phyloP scores from a whole-genome alignment of 23 red algal genomes.

The Gracilariopsis chorda region DNA sequence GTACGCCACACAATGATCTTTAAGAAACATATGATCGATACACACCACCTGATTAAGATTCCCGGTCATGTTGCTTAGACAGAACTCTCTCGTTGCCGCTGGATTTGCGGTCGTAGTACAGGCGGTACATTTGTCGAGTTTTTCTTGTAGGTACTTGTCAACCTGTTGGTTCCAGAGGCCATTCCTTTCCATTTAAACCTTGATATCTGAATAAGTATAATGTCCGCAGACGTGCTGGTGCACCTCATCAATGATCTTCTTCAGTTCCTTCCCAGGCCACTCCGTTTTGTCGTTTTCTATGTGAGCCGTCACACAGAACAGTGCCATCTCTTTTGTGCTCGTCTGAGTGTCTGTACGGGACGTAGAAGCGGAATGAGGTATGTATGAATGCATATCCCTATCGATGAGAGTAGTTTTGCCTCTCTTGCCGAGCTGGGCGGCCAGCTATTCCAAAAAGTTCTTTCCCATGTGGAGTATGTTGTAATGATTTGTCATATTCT shows the following conservation, averaged over 20 bases:
- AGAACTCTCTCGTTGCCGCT: neutral
- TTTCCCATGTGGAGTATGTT: no score
- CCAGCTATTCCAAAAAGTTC: no score
- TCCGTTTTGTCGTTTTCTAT: neutral
- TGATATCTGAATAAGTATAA: neutral
- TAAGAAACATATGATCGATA: neutral
- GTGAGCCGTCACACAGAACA: no score
- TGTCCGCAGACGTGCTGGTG: constrained; percentile 16
- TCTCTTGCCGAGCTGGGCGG: no score
- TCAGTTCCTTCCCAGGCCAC: neutral
- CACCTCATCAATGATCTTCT: constrained; percentile 16
- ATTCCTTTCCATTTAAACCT: neutral
- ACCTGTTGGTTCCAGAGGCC: neutral
- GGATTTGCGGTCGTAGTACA: neutral
- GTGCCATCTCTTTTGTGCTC: no score
- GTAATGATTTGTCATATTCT: no score
- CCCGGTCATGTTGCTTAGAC: neutral
- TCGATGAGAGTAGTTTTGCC: no score
- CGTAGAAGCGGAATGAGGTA: no score
- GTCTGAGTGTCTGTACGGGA: no score
- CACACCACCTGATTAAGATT: neutral
- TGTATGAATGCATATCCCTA: no score
- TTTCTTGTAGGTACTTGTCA: neutral
- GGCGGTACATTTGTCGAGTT: neutral
- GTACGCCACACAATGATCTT: neutral